phyloP scores from a whole-genome alignment of 768 basidiomycete genomes.

The Gymnopilus dilepis region DNA sequence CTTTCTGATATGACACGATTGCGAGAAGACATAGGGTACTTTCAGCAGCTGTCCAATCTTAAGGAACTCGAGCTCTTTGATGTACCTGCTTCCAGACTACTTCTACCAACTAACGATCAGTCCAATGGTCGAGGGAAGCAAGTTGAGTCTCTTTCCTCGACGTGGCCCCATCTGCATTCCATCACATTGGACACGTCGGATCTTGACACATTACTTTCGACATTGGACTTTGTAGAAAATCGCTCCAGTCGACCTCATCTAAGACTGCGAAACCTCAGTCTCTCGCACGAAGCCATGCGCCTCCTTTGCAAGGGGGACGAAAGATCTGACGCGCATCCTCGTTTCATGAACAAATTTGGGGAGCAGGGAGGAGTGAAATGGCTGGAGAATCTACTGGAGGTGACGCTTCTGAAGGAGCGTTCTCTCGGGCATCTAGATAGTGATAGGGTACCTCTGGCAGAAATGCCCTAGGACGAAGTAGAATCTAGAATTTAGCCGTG shows the following conservation, averaged over 20 bases:
- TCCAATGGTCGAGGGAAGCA: too few species aligned
- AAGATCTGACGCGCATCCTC: neutral
- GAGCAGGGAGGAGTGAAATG: neutral
- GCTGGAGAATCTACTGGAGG: neutral
- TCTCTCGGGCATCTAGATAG: neutral
- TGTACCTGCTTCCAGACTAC: neutral
- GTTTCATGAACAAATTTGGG: neutral
- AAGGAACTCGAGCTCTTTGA: slow-evolving; percentile 17
- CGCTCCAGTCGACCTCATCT: neutral
- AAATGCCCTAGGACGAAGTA: neutral
- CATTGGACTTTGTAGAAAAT: neutral
- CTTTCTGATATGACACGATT: slow-evolving; percentile 1
- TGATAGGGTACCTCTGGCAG: neutral
- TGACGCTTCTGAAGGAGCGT: neutral
- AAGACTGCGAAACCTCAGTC: neutral
- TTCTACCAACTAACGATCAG: too few species aligned
- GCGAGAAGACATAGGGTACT: neutral
- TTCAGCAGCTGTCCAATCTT: slow-evolving; percentile 9
- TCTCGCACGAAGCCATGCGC: neutral
- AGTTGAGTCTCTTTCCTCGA: too few species aligned
- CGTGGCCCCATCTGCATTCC: slow-evolving; percentile 2
- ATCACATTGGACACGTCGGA: neutral
- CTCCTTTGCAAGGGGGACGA: neutral
- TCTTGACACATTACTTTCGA: neutral
- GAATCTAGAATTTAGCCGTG: too few species aligned